Base-by-base conservation (phyloP, 768 basidiomycete species). In the Pleurotus djamor region DNA sequence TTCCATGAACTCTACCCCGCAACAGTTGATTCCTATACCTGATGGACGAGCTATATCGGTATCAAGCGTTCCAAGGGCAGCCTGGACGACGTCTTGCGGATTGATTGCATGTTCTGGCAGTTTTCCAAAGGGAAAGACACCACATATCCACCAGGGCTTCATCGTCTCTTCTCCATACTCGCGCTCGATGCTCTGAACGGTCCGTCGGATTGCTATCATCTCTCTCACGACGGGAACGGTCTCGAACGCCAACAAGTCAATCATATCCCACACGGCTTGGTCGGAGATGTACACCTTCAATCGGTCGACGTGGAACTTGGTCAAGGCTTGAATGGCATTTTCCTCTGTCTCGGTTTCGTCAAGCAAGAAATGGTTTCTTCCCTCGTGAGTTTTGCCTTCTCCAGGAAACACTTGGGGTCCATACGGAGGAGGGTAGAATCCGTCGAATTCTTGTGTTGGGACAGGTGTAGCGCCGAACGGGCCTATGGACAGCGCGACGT, bases 111-210 rank as follows among this genome's bases (percentile, higher is more conserved):
- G 69, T 60, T 87, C 78, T 0, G 84, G 77, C 59, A 71, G 83
- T 16, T 63, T 60, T 2, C 83, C 84, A 17, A 70, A 68, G 0
- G 87, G 86, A 63, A 83, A 87, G 5, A 90, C 83, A 34, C 79
- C 84, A 50, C 79, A 83, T 59, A 92, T 83, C 89, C 89, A 93
- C 87, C 89, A 93, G 36, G 80, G 81, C 68, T 91, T 91, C 64
- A 60, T 60, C 37, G 36, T 54, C 17, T 65, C 49, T 9, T 28
- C 65, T 12, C 32, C 54, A 14, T 65, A 48, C 16, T 66, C 64
- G 5, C 68, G 57, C 45, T 55, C 64, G 10, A 89, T 72, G 4
- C 52, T 48, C 1, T 64, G 66, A 64, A 94, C 80, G 2, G 90
- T 89, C 9, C 71, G 72, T 51, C 89, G 75, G 61, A 93, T 86